phyloP scores from a whole-genome alignment of 768 basidiomycete genomes.

The Sutorius australiensis region DNA sequence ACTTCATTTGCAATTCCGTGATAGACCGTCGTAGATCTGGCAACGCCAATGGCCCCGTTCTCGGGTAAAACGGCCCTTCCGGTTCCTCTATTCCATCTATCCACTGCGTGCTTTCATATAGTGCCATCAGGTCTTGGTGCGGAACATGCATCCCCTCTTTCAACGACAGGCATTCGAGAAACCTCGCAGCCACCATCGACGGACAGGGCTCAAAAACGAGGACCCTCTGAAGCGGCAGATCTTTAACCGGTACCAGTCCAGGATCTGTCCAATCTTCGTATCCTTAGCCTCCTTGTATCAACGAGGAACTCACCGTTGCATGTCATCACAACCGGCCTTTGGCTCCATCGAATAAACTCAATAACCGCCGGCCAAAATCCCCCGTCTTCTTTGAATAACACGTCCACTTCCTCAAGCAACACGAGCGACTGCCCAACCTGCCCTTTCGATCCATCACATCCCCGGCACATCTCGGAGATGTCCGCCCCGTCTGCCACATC shows the following conservation, averaged over 20 bases:
- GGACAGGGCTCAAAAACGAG: slow-evolving; percentile 64
- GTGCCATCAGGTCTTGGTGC: slow-evolving; percentile 38
- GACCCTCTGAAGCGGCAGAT: slow-evolving; percentile 74
- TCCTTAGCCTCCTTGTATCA: slow-evolving; percentile 8
- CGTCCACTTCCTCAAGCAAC: slow-evolving; percentile 92
- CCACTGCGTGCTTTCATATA: slow-evolving; percentile 40
- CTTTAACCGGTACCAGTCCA: slow-evolving; percentile 62
- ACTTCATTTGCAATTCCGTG: slow-evolving; percentile 56
- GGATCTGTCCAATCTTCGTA: slow-evolving; percentile 47
- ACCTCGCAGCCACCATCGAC: slow-evolving; percentile 53
- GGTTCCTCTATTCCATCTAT: slow-evolving; percentile 26
- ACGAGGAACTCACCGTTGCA: slow-evolving; percentile 71
- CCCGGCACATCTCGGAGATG: neutral
- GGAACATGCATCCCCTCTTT: slow-evolving; percentile 51
- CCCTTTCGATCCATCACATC: slow-evolving; percentile 17
- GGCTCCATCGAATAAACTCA: slow-evolving; percentile 76
- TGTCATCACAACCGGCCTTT: slow-evolving; percentile 87
- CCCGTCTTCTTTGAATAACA: slow-evolving; percentile 81
- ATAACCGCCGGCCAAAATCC: slow-evolving; percentile 85
- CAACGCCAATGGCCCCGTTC: slow-evolving; percentile 27
- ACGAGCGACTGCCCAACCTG: slow-evolving; percentile 78
- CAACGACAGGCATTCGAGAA: slow-evolving; percentile 61
- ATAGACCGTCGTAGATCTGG: slow-evolving; percentile 68
- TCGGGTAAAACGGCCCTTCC: slow-evolving; percentile 35
- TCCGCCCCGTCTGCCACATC: neutral